Evolutionary conservation across 202 grass and related monocot species (phyloP).

Genomic region (Brachypodium distachyon): DNA sequence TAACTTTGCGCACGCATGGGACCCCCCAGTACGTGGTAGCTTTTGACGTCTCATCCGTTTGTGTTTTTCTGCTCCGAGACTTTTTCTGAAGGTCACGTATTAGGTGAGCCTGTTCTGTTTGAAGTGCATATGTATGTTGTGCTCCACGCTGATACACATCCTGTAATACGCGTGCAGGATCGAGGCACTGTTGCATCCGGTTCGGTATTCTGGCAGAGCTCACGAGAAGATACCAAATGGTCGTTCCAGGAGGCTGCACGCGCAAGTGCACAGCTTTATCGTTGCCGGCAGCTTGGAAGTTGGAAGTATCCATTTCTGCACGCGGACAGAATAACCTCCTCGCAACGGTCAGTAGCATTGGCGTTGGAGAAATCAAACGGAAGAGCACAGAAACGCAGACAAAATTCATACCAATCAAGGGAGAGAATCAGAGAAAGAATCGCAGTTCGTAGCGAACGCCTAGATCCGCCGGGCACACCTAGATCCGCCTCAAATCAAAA

Average conservation of each 20-base stretch:
- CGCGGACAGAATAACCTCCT: neutral
- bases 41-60: neutral
- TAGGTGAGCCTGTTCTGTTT: neutral
- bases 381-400: neutral
- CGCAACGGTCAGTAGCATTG: neutral
- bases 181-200: neutral
- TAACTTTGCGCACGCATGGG: neutral
- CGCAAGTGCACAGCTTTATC: too few relatives aligned
- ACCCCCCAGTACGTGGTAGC: neutral
- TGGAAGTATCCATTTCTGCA: neutral
- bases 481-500: constrained; percentile 29
- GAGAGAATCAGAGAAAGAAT: too few relatives aligned
- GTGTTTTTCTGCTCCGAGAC: neutral
- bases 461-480: constrained; percentile 30
- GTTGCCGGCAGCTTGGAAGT: neutral
- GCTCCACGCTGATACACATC: neutral
- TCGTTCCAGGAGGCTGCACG: too few relatives aligned
- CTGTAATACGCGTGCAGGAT: neutral
- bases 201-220: neutral
- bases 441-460: neutral
- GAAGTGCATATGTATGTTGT: neutral
- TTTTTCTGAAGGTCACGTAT: neutral
- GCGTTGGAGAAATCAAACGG: neutral
- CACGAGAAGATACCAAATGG: neutral
- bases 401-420: neutral